Evolutionary conservation across 2,329 filamentous ascomycete species (phyloP).

Genomic region (Cordyceps tenuipes): DNA sequence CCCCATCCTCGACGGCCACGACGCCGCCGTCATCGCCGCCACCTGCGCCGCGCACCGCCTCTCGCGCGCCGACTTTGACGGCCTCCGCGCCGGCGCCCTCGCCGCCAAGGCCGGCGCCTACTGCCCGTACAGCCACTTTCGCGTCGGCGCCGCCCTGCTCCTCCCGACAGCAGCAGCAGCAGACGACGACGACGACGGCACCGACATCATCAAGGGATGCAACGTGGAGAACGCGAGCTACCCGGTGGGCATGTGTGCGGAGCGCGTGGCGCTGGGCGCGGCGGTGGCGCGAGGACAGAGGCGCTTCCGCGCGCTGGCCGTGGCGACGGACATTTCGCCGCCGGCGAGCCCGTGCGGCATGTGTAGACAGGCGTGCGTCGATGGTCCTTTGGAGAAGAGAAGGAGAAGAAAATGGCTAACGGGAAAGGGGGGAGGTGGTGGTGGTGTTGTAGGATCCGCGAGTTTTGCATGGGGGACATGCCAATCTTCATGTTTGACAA

Average conservation of each 20-base stretch:
- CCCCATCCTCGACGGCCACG: conserved; percentile 19
- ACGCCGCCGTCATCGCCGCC: conserved; percentile 20
- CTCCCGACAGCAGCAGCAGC: no score
- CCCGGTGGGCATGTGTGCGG: conserved; percentile 91
- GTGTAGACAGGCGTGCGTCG: conserved; percentile 86
- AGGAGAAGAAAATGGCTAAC: neutral
- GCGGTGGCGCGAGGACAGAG: conserved; percentile 57
- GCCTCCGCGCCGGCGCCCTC: conserved; percentile 53
- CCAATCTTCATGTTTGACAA: conserved; percentile 92
- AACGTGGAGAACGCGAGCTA: conserved; percentile 93
- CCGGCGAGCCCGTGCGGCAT: conserved; percentile 81
- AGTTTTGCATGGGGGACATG: conserved; percentile 60
- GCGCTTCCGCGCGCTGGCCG: conserved; percentile 69
- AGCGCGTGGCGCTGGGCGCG: conserved; percentile 78
- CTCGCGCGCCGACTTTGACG: conserved; percentile 53
- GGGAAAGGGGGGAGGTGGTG: neutral
- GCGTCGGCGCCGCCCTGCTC: conserved; percentile 76
- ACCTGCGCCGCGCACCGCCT: conserved; percentile 36
- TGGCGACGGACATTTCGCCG: conserved; percentile 68
- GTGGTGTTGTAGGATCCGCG: conserved; percentile 66
- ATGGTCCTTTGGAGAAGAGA: no score
- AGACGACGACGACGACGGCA: conserved; percentile 28
- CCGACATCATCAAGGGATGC: conserved; percentile 46
- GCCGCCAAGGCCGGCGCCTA: conserved; percentile 74
- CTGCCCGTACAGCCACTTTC: conserved; percentile 89